Percentiles rank a stretch among this genome's conserved stretches.
Evolutionary conservation across 495 filamentous ascomycete species (phyloP).

Genomic region (Penicillium cosmopolitanum): DNA sequence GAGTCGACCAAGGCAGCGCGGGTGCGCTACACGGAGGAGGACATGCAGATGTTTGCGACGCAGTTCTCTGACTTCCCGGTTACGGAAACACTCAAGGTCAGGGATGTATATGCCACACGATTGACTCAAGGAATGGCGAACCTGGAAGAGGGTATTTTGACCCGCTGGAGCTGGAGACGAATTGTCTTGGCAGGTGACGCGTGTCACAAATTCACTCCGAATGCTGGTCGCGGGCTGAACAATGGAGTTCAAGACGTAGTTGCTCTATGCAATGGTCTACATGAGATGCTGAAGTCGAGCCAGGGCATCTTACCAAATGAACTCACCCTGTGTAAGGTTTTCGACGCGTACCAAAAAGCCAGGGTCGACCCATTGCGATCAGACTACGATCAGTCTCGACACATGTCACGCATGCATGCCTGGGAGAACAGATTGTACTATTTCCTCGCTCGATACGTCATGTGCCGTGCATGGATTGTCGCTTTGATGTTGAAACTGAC

Average conservation of each 20-base stretch:
- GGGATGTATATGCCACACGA: neutral
- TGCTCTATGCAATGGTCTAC: neutral
- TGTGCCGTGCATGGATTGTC: neutral
- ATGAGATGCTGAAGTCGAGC: neutral
- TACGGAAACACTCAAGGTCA: neutral
- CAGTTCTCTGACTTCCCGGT: neutral
- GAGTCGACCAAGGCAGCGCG: neutral
- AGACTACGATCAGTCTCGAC: neutral
- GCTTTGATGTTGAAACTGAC: neutral
- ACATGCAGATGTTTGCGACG: neutral
- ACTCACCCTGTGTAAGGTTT: neutral
- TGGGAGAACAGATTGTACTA: neutral
- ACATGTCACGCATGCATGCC: neutral
- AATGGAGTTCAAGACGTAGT: neutral
- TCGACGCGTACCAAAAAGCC: neutral
- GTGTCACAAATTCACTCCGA: slow-evolving; percentile 1
- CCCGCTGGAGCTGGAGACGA: neutral
- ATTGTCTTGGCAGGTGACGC: neutral
- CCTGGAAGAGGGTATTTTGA: neutral
- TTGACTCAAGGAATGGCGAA: neutral
- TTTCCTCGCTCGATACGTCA: neutral
- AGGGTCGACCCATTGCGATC: neutral
- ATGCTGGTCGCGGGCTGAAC: neutral
- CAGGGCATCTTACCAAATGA: neutral
- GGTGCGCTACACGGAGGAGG: neutral